Conservation (phyloP, 2,329 filamentous ascomycete species). For the Metarhizium robertsii region DNA sequence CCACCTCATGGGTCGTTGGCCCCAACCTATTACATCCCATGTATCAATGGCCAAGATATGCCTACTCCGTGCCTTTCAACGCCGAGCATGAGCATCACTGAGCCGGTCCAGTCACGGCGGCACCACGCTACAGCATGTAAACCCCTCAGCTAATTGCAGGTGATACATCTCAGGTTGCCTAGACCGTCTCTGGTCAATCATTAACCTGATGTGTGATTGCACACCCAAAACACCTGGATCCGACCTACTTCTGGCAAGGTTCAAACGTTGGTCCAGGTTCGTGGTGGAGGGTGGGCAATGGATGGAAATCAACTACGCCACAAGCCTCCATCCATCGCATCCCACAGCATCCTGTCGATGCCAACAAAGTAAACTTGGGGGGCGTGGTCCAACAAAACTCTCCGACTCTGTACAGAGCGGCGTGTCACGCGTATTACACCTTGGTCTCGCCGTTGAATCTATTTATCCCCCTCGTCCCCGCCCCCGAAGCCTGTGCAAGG, state of each 20-base stretch:
- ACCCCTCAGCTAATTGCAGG: background rate
- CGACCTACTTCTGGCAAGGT: background rate
- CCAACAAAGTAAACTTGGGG: background rate
- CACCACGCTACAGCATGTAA: background rate
- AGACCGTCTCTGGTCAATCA: background rate
- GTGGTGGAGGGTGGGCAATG: conserved; percentile 3
- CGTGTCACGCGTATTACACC: background rate
- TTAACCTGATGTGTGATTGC: background rate
- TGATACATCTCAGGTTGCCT: background rate
- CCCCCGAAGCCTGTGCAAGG: background rate
- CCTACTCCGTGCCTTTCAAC: background rate
- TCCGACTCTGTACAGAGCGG: background rate
- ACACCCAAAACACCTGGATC: background rate
- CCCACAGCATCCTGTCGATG: background rate
- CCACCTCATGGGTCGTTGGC: background rate
- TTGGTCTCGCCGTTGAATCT: background rate
- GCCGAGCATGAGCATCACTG: background rate
- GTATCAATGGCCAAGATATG: background rate
- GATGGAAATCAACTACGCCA: conserved; percentile 1
- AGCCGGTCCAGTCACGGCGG: background rate
- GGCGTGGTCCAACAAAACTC: conserved; percentile 1
- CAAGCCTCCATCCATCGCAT: background rate
- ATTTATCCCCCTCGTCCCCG: background rate
- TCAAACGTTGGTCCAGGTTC: background rate
- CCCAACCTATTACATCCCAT: background rate